Evolutionary conservation across 768 basidiomycete genomes (phyloP).

Genomic region (Tylopilus plumbeoviolaceoides): DNA sequence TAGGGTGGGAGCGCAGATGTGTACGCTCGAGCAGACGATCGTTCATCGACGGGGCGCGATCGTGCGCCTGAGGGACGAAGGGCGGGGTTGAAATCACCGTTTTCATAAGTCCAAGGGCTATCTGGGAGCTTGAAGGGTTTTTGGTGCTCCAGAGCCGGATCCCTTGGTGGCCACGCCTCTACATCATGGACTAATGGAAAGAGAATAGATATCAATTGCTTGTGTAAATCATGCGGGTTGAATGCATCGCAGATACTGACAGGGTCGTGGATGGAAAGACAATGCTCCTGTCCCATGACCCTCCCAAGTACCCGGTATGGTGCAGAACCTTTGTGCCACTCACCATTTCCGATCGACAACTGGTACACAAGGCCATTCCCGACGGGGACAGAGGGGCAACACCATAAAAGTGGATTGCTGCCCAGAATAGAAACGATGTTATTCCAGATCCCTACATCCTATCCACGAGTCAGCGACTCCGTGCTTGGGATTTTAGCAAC

Average conservation of each 20-base stretch:
- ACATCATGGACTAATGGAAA: slow-evolving; percentile 32
- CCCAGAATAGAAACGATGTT: slow-evolving; percentile 84
- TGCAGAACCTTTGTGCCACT: slow-evolving; percentile 53
- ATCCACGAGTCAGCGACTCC: slow-evolving; percentile 11
- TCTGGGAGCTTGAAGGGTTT: slow-evolving; percentile 46
- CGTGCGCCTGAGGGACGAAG: slow-evolving; percentile 60
- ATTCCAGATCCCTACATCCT: slow-evolving; percentile 74
- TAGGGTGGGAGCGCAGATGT: slow-evolving; percentile 63
- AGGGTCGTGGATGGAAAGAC: background rate
- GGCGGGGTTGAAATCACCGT: slow-evolving; percentile 69
- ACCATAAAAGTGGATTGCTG: slow-evolving; percentile 72
- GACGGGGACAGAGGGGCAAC: slow-evolving; percentile 63
- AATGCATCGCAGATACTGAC: slow-evolving; percentile 2
- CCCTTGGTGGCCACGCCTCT: slow-evolving; percentile 70
- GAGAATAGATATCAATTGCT: slow-evolving; percentile 9
- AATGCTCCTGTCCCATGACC: slow-evolving; percentile 2
- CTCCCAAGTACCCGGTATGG: slow-evolving; percentile 10
- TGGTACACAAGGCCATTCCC: slow-evolving; percentile 80
- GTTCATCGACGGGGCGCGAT: slow-evolving; percentile 28
- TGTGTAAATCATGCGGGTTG: background rate
- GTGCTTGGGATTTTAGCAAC: slow-evolving; percentile 19
- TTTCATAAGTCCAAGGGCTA: slow-evolving; percentile 86
- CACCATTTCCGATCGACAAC: slow-evolving; percentile 67
- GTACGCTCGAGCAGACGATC: slow-evolving; percentile 28
- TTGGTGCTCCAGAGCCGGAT: slow-evolving; percentile 42